Conservation (phyloP, 2,329 filamentous ascomycete species). For the Sporothrix variecibatus region DNA sequence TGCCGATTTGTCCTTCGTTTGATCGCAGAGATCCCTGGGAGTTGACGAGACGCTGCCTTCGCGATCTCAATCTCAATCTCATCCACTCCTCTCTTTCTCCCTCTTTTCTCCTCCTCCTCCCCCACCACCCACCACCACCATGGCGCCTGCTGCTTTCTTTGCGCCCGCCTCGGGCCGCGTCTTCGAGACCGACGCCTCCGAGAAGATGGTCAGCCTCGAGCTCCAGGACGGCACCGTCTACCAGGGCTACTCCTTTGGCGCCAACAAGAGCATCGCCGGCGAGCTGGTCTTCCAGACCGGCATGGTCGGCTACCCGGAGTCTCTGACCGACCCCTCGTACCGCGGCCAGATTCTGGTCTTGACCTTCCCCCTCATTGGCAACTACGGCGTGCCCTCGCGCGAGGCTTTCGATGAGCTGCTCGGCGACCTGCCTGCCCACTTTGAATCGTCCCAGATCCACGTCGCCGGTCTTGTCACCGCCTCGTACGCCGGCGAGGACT, state of each 20-base stretch:
- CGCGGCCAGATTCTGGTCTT: slow-evolving; percentile 93
- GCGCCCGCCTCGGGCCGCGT: slow-evolving; percentile 64
- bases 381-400: slow-evolving; percentile 93
- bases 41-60: slow-evolving; percentile 9
- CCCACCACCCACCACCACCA: slow-evolving; percentile 28
- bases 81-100: background rate
- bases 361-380: slow-evolving; percentile 92
- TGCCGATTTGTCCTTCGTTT: slow-evolving; percentile 8
- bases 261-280: slow-evolving; percentile 88
- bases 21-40: background rate
- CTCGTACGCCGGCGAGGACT: slow-evolving; percentile 91
- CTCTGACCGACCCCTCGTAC: slow-evolving; percentile 83
- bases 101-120: background rate
- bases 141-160: slow-evolving; percentile 44
- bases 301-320: slow-evolving; percentile 98
- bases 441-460: slow-evolving; percentile 91
- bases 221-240: slow-evolving; percentile 88
- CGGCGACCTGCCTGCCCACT: slow-evolving; percentile 83
- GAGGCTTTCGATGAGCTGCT: slow-evolving; percentile 83
- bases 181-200: slow-evolving; percentile 48
- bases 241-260: slow-evolving; percentile 95
- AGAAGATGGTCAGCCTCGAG: slow-evolving; percentile 79
- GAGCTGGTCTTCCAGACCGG: slow-evolving; percentile 99
- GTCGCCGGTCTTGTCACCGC: slow-evolving; percentile 88
- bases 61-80: background rate